Base-by-base conservation (phyloP, 1,139 yeast genomes). In the Yamadazyma buinensis region DNA sequence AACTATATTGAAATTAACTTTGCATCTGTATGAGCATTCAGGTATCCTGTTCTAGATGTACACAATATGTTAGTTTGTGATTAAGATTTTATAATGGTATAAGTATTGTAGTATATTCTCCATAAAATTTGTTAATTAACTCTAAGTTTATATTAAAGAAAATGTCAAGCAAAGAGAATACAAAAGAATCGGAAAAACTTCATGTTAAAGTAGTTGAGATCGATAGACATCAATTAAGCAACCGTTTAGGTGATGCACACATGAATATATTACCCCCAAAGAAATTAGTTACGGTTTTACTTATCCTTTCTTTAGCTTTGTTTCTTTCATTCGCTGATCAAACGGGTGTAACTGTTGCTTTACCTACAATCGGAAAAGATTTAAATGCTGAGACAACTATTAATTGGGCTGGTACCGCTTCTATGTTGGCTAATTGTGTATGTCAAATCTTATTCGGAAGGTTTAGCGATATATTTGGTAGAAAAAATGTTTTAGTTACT, bases 341-440 rank as follows among this genome's bases (percentile, higher is more conserved):
- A 38, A 64, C 70, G 1, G 62, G 71, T 23, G 54, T 69, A 4
- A 59, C 74, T 1, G 59, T 70, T 10, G 73, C 69, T 0, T 52
- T 67, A 12, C 61, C 75, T 1, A 45, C 51, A 4, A 67, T 70
- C 15, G 70, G 65, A 1, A 41, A 56, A 24, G 73, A 66, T 23
- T 49, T 70, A 28, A 39, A 59, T 34, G 65, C 72, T 1, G 56
- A 59, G 32, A 48, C 56, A 12, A 61, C 73, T 1, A 66, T 67
- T 30, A 61, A 64, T 38, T 71, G 77, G 77, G 72, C 73, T 1
- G 72, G 72, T 23, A 67, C 75, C 0, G 60, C 75, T 6, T 59
- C 70, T 2, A 49, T 69, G 22, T 59, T 70, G 35, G 66, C 72
- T 9, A 69, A 67, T 43, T 53, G 72, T 9, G 67, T 64, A 19